Conservation (phyloP, 2,329 filamentous ascomycete species). For the Cladosporium phlei region DNA sequence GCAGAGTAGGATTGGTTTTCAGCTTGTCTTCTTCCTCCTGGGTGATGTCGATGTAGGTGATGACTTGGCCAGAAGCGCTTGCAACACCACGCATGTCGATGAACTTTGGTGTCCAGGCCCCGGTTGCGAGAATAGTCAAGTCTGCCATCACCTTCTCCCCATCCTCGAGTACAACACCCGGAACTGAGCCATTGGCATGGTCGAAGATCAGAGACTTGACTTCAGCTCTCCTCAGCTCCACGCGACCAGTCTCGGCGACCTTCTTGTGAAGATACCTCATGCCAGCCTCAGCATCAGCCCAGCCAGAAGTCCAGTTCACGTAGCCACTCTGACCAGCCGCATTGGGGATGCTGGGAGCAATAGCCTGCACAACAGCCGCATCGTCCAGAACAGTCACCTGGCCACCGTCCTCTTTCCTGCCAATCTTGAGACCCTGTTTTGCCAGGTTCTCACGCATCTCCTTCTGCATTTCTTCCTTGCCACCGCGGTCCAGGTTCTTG, state of each 20-base stretch:
- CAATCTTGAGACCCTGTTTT: constrained; percentile 42
- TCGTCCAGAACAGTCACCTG: constrained; percentile 37
- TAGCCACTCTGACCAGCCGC: constrained; percentile 62
- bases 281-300: constrained; percentile 70
- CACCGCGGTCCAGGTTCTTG: constrained; percentile 34
- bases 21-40: constrained; percentile 64
- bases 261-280: constrained; percentile 60
- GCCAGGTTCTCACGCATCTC: constrained; percentile 58
- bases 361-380: constrained; percentile 36
- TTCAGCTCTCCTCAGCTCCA: constrained; percentile 49
- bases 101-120: constrained; percentile 78
- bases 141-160: constrained; percentile 56
- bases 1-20: constrained; percentile 62
- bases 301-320: constrained; percentile 68
- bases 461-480: constrained; percentile 43
- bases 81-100: constrained; percentile 72
- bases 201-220: constrained; percentile 40
- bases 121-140: constrained; percentile 74
- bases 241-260: constrained; percentile 49
- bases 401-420: constrained; percentile 29
- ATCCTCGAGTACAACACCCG: constrained; percentile 55
- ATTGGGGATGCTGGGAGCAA: constrained; percentile 36
- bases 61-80: constrained; percentile 73
- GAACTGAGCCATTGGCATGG: constrained; percentile 35
- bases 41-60: constrained; percentile 73